Conservation (phyloP, 2,329 filamentous ascomycete species). For the Colletotrichum karsti region DNA sequence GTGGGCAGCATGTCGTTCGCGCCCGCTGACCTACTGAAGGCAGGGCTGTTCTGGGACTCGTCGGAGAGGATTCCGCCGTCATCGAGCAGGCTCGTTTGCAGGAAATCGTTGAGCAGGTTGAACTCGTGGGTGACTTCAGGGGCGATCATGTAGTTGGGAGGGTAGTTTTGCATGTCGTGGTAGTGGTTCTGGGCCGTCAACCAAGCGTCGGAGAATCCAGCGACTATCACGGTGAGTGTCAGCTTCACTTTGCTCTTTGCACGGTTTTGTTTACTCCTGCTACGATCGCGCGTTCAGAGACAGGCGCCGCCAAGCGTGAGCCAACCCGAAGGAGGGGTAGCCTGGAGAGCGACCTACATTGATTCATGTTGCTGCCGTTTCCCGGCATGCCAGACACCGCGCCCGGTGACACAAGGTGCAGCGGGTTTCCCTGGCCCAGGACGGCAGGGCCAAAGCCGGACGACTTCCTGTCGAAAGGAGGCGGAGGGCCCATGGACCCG, state of each 20-base stretch:
- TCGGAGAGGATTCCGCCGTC: conserved; percentile 78
- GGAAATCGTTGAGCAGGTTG: conserved; percentile 94
- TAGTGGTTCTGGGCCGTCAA: conserved; percentile 82
- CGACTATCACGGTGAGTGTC: conserved; percentile 59
- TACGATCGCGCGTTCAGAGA: neutral
- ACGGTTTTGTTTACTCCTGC: neutral
- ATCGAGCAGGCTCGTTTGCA: conserved; percentile 90
- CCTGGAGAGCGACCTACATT: conserved; percentile 68
- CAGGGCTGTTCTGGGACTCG: conserved; percentile 64
- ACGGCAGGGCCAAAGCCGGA: conserved; percentile 32
- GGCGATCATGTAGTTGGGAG: conserved; percentile 92
- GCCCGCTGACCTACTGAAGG: conserved; percentile 47
- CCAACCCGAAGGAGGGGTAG: neutral
- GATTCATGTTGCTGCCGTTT: conserved; percentile 69
- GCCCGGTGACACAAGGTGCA: conserved; percentile 78
- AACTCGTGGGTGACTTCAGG: conserved; percentile 97
- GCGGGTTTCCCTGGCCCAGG: conserved; percentile 59
- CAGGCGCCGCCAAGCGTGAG: conserved; percentile 11
- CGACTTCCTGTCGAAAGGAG: conserved; percentile 46
- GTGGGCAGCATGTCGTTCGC: conserved; percentile 58
- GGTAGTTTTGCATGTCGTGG: conserved; percentile 93
- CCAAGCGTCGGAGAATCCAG: conserved; percentile 86
- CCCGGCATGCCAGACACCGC: conserved; percentile 69
- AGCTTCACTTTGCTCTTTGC: neutral
- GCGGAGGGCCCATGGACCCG: conserved; percentile 64